Base-by-base conservation (phyloP, 1,284 basidiomycete species). In the Fomitiporia mediterranea region DNA sequence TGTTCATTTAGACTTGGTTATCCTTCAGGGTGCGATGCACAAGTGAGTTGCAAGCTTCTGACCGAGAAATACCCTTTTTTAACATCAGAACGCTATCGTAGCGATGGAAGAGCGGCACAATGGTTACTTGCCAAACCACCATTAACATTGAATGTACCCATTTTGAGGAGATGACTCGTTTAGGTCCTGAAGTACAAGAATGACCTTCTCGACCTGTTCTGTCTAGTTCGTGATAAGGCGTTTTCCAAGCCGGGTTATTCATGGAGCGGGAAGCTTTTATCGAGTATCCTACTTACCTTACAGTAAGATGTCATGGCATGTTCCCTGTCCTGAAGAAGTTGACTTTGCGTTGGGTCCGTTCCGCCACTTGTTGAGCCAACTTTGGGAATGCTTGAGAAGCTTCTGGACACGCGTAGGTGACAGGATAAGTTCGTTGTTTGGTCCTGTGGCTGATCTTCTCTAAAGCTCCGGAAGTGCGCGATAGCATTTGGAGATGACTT, bases 401-500 rank as follows among this genome's bases (percentile, higher is more conserved):
- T 94, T 7, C 70, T 91, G 9, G 70, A 77, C 28, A 73, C 78
- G 39, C 77, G 84, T 81, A 65, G 46, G 71, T 67, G 8, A 48
- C 46, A 48, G 19, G 52, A 34, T 59, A n/a, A n/a, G n/a, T 54
- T 9, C 44, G 21, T 52, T 23, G 3, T 28, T 48, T 27, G n/a
- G n/a, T n/a, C n/a, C 21, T 17, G 50, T 38, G n/a, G n/a, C 72
- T 43, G 34, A 67, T 25, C 53, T 2, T 35, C 30, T 46, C 74
- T 69, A 67, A 27, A 58, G 57, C 34, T 27, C 51, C 56, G 28
- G 64, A 75, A 38, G 60, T 67, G 13, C 75, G 81, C 15, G 82
- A 87, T 67, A 76, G 78, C 19, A 63, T 76, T 13, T 97, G 94
- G 94, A 81, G 86, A 94, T 69, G 90, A 95, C 63, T 94, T 95